Percentiles rank a stretch among this genome's conserved stretches.
Conservation (phyloP, 768 basidiomycete genomes). For the Lactarius evosmus region DNA sequence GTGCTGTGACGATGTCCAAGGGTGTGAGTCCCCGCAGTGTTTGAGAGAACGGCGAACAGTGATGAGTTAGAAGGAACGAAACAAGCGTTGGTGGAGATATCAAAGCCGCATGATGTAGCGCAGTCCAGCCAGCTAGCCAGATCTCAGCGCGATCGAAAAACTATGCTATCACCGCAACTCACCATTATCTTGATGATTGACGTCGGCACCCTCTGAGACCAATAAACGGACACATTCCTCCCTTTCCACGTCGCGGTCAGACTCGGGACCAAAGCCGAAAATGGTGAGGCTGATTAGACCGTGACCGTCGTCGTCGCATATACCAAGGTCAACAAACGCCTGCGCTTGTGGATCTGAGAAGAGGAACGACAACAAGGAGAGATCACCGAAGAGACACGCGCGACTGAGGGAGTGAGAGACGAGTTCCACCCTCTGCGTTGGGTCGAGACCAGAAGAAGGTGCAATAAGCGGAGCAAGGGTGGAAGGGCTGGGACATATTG, state of each 20-base stretch:
- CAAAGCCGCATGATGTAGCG: slow-evolving; percentile 88
- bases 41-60: slow-evolving; percentile 75
- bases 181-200: slow-evolving; percentile 62
- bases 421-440: slow-evolving; percentile 64
- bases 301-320: slow-evolving; percentile 83
- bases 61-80: slow-evolving; percentile 89
- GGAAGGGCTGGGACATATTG: slow-evolving; percentile 66
- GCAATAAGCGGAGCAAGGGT: slow-evolving; percentile 63
- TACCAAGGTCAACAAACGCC: slow-evolving; percentile 59
- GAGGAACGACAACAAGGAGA: slow-evolving; percentile 67
- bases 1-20: slow-evolving; percentile 85
- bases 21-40: slow-evolving; percentile 82
- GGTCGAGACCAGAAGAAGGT: slow-evolving; percentile 62
- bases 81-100: slow-evolving; percentile 87
- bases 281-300: slow-evolving; percentile 74
- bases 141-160: slow-evolving; percentile 3
- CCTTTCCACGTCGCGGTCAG: slow-evolving; percentile 81
- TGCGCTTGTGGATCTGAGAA: slow-evolving; percentile 67
- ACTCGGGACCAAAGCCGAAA: slow-evolving; percentile 78
- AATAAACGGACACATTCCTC: slow-evolving; percentile 86
- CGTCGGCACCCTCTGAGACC: slow-evolving; percentile 72
- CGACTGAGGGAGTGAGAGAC: slow-evolving; percentile 72
- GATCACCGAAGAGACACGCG: slow-evolving; percentile 75
- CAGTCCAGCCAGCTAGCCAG: slow-evolving; percentile 84
- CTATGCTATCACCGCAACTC: slow-evolving; percentile 28